Percentiles rank a stretch among this genome's conserved stretches.
Conservation (phyloP, 768 basidiomycete species). For the Crassisporium funariophilum region DNA sequence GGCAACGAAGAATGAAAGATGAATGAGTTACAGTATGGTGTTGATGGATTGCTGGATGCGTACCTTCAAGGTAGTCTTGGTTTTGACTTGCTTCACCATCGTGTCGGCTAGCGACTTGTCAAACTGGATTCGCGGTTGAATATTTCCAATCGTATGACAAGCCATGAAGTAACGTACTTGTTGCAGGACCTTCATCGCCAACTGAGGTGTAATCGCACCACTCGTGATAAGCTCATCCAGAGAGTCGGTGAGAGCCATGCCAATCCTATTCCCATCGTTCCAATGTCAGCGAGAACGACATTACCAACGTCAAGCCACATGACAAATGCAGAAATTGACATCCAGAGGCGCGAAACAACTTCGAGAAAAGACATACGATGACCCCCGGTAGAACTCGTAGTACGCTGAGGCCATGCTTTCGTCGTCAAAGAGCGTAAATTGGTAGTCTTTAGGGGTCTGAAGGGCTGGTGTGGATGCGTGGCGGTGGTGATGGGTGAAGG, state of each 20-base stretch:
- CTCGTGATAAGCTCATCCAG: constrained; percentile 97
- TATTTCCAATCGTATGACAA: too few relatives aligned
- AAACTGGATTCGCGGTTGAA: too few relatives aligned
- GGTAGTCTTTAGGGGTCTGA: too few relatives aligned
- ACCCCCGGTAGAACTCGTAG: constrained; percentile 92
- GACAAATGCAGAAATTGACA: constrained; percentile 5
- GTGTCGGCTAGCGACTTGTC: constrained; percentile 95
- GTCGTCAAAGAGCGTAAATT: too few relatives aligned
- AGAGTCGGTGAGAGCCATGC: constrained; percentile 96
- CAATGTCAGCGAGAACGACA: too few relatives aligned
- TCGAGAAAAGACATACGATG: constrained; percentile 66
- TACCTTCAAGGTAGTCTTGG: constrained; percentile 92
- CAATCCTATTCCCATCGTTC: constrained; percentile 72
- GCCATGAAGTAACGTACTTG: too few relatives aligned
- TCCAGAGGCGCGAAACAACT: constrained; percentile 2
- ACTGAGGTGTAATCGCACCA: constrained; percentile 94
- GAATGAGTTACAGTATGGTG: too few relatives aligned
- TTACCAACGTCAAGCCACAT: too few relatives aligned
- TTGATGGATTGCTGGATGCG: too few relatives aligned
- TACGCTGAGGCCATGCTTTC: constrained; percentile 86
- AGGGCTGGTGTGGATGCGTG: too few relatives aligned
- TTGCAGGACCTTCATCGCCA: constrained; percentile 98
- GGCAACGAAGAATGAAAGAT: neutral
- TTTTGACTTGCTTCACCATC: constrained; percentile 92
- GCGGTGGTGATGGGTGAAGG: too few relatives aligned